A percentile compares a stretch with the other conserved stretches of the same genome.
These are phyloP conservation scores for Halocafeteria seosinensis DNA, from an alignment of 108 stramenopile species.

Conservation along the genomic window DNA sequence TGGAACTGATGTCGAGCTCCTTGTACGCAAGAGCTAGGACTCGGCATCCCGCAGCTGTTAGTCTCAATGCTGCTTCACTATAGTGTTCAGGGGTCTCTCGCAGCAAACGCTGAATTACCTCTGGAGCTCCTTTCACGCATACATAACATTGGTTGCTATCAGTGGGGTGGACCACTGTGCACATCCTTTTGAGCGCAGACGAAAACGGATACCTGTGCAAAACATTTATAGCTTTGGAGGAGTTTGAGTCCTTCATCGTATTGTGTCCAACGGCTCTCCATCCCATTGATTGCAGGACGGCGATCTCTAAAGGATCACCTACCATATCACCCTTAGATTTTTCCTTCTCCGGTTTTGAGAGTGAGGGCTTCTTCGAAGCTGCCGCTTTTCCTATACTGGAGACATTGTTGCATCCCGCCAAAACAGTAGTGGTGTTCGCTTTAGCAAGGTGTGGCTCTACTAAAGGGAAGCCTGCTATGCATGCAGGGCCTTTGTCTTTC, in stretches of 20 bases:
- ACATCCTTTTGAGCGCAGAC: neutral
- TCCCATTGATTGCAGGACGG: slow-evolving; percentile 55
- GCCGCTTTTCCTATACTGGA: neutral
- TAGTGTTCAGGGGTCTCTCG: slow-evolving; percentile 49
- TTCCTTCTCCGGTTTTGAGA: neutral
- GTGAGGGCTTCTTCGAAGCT: neutral
- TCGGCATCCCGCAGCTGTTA: slow-evolving; percentile 62
- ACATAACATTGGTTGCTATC: too few species aligned
- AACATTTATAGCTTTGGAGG: neutral
- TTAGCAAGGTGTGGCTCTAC: too few species aligned
- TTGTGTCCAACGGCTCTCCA: slow-evolving; percentile 26
- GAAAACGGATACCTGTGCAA: neutral
- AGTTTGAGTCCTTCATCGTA: neutral
- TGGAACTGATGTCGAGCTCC: neutral
- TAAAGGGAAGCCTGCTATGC: too few species aligned
- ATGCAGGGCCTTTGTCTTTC: too few species aligned
- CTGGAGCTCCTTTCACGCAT: slow-evolving; percentile 90
- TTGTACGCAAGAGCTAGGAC: slow-evolving; percentile 59
- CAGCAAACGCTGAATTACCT: slow-evolving; percentile 51
- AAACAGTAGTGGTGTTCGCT: too few species aligned
- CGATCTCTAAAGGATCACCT: slow-evolving; percentile 83
- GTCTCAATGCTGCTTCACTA: slow-evolving; percentile 46
- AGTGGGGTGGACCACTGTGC: neutral
- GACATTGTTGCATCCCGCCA: slow-evolving; percentile 67
- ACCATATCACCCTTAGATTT: slow-evolving; percentile 26